These are phyloP conservation scores for Wallacemonas collosoma DNA, from an alignment of 208 protist species.

Conservation along the genomic window DNA sequence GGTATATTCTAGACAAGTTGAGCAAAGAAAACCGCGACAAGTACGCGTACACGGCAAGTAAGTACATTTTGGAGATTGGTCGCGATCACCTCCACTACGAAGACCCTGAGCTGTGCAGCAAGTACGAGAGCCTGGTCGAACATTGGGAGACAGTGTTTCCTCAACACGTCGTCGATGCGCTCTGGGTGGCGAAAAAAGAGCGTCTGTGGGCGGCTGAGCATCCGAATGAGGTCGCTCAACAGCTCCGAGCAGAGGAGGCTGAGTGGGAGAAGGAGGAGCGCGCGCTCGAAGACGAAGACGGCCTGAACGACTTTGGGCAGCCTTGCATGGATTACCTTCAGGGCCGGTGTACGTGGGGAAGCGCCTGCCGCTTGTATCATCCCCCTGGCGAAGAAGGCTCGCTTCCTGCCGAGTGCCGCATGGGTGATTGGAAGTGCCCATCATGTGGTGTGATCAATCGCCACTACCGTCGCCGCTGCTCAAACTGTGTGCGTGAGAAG, in stretches of 20 bases:
- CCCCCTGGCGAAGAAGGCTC: constrained; percentile 87
- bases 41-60: constrained; percentile 80
- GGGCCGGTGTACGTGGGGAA: constrained; percentile 82
- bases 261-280: constrained; percentile 80
- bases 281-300: constrained; percentile 79
- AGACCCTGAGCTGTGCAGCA: constrained; percentile 64
- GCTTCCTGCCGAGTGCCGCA: constrained; percentile 82
- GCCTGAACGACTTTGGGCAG: constrained; percentile 90
- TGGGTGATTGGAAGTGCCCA: constrained; percentile 92
- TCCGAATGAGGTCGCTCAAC: constrained; percentile 62
- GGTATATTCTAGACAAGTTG: constrained; percentile 92
- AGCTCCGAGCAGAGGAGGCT: constrained; percentile 75
- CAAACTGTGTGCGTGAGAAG: constrained; percentile 90
- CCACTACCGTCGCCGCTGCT: constrained; percentile 89
- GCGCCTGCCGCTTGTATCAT: constrained; percentile 78
- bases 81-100: constrained; percentile 91
- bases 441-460: constrained; percentile 91
- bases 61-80: constrained; percentile 89
- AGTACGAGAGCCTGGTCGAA: constrained; percentile 91
- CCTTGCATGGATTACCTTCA: constrained; percentile 93
- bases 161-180: constrained; percentile 79
- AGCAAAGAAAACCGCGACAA: constrained; percentile 88
- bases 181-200: constrained; percentile 89
- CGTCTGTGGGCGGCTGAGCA: constrained; percentile 83
- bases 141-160: constrained; percentile 92